Evolutionary conservation across 1,284 basidiomycete species (phyloP).

Genomic region (Agroathelia rolfsii): DNA sequence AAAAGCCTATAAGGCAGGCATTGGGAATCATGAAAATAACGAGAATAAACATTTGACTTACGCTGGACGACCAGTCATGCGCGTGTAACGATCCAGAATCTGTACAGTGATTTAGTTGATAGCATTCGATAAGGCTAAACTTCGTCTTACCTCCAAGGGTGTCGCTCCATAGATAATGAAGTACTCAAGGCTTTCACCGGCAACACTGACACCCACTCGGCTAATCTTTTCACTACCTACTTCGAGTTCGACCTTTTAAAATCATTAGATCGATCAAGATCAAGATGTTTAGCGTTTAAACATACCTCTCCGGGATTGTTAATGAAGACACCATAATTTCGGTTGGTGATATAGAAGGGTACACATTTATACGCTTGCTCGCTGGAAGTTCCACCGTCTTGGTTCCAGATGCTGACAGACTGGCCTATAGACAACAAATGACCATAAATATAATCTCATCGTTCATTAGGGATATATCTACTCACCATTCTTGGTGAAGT

Average conservation of each 20-base stretch:
- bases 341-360: constrained; percentile 41
- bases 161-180: constrained; percentile 44
- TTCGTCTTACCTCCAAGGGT: constrained; percentile 26
- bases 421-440: constrained; percentile 16
- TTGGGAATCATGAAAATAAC: no score
- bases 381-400: constrained; percentile 42
- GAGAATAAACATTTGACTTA: constrained; percentile 12
- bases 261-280: constrained; percentile 20
- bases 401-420: constrained; percentile 46
- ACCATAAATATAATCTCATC: constrained; percentile 5
- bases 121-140: not conserved
- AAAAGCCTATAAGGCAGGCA: constrained; percentile 27
- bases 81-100: constrained; percentile 39
- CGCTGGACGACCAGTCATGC: constrained; percentile 41
- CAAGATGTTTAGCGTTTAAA: constrained; percentile 24
- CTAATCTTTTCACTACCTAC: constrained; percentile 66
- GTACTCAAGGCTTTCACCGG: constrained; percentile 41
- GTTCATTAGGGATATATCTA: constrained; percentile 2
- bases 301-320: constrained; percentile 41
- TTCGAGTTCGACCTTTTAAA: constrained; percentile 53
- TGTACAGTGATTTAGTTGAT: constrained; percentile 6
- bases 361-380: constrained; percentile 51
- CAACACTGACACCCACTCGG: constrained; percentile 42
- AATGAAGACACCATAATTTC: constrained; percentile 50
- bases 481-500: constrained; percentile 51